Percentiles rank a stretch among this genome's conserved stretches.
These are phyloP conservation scores for Cryomyces minteri DNA, from an alignment of 495 filamentous ascomycete genomes.

Conservation along the genomic window DNA sequence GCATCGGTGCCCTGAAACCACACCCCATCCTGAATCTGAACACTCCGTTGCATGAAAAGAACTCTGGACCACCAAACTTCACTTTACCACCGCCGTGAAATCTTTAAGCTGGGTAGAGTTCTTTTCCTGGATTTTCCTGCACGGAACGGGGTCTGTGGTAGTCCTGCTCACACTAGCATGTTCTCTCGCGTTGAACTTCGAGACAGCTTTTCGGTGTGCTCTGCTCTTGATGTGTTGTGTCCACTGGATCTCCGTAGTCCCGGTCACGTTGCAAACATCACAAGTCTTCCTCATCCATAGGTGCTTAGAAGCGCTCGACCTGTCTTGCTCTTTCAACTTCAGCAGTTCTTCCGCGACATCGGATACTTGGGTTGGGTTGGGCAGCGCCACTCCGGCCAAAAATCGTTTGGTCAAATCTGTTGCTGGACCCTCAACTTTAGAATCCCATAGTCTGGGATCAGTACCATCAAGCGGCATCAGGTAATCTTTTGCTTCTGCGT, in stretches of 20 bases:
- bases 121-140: no score
- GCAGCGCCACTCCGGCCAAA: constrained; percentile 33
- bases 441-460: constrained; percentile 34
- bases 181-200: no score
- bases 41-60: no score
- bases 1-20: no score
- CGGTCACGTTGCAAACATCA: constrained; percentile 50
- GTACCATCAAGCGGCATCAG: constrained; percentile 65
- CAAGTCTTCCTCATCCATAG: constrained; percentile 39
- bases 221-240: constrained; percentile 49
- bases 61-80: no score
- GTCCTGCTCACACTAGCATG: no score
- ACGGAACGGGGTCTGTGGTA: no score
- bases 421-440: constrained; percentile 44
- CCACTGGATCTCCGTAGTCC: constrained; percentile 59
- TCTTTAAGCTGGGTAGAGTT: no score
- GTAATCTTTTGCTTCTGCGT: constrained; percentile 28
- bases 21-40: no score
- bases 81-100: no score
- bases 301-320: constrained; percentile 25
- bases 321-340: constrained; percentile 28
- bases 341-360: constrained; percentile 36
- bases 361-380: constrained; percentile 43
- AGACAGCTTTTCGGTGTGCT: constrained; percentile 10
- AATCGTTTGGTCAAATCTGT: constrained; percentile 40